Conservation (phyloP, 352 stramenopile genomes). For the Nothophytophthora sp. region DNA sequence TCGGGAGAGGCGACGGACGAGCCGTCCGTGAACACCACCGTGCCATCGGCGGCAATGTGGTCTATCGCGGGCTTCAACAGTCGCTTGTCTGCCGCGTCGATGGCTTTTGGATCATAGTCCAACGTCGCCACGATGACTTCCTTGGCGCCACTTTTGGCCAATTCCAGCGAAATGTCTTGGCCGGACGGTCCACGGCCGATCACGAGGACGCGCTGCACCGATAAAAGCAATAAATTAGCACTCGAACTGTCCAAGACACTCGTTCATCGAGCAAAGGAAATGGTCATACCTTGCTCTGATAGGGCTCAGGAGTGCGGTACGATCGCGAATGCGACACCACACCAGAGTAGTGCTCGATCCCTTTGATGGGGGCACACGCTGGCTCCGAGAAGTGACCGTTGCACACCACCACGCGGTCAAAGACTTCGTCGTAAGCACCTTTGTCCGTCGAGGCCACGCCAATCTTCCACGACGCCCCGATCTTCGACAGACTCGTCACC, state of each 20-base stretch:
- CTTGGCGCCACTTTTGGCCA: conserved; percentile 34
- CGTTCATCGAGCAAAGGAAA: too few species aligned
- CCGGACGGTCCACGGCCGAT: conserved; percentile 71
- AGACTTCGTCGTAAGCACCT: conserved; percentile 53
- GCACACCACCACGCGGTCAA: conserved; percentile 80
- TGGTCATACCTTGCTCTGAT: conserved; percentile 38
- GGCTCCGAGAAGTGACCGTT: conserved; percentile 79
- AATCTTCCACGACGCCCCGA: conserved; percentile 35
- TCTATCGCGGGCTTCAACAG: conserved; percentile 62
- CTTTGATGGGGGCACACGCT: conserved; percentile 43
- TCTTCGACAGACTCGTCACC: conserved; percentile 56
- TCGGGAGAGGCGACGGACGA: conserved; percentile 49
- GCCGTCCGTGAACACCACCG: conserved; percentile 58
- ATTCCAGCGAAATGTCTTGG: conserved; percentile 80
- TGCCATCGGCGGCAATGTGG: conserved; percentile 46
- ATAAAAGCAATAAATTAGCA: background rate
- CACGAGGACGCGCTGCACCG: conserved; percentile 49
- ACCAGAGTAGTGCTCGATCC: conserved; percentile 52
- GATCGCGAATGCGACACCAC: conserved; percentile 50
- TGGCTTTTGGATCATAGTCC: conserved; percentile 33
- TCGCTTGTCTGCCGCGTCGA: conserved; percentile 33
- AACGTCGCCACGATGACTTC: conserved; percentile 64
- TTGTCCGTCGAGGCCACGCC: conserved; percentile 34
- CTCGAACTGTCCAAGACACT: too few species aligned
- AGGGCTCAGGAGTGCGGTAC: conserved; percentile 50